Conservation (phyloP, 2,329 filamentous ascomycete species). For the Chalaropsis thielavioides region DNA sequence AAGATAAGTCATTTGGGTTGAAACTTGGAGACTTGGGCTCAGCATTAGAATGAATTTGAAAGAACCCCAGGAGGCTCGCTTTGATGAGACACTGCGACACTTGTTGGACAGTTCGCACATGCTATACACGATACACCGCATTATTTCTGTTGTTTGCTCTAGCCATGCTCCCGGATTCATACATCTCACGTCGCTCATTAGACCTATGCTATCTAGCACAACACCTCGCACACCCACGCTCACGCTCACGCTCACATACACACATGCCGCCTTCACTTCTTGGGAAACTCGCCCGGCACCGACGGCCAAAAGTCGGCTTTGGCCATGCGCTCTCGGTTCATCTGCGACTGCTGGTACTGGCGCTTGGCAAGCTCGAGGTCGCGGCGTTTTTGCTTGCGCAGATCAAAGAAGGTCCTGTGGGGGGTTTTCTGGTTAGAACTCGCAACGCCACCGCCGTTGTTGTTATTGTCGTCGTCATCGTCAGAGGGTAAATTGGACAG, state of each 20-base stretch:
- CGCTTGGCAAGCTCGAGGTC: constrained; percentile 41
- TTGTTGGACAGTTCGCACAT: too few relatives aligned
- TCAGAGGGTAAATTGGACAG: not conserved
- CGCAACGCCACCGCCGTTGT: too few relatives aligned
- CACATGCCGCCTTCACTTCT: constrained; percentile 15
- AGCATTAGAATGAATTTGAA: constrained; percentile 2
- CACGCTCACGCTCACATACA: not conserved
- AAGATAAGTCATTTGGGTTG: not conserved
- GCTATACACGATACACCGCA: too few relatives aligned
- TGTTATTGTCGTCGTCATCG: too few relatives aligned
- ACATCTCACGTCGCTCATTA: not conserved
- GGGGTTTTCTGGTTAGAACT: not conserved
- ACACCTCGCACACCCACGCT: not conserved
- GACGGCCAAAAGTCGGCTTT: constrained; percentile 73
- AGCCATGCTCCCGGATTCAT: not conserved
- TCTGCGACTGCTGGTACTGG: constrained; percentile 42
- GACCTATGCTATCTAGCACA: not conserved
- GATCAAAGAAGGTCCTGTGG: constrained; percentile 66
- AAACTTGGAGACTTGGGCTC: not conserved
- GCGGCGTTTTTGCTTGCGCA: constrained; percentile 60
- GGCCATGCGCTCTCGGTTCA: constrained; percentile 65
- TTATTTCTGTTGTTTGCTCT: too few relatives aligned
- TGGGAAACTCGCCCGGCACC: constrained; percentile 46
- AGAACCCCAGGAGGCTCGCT: not conserved
- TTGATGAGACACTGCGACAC: not conserved